Conservation (phyloP, 495 filamentous ascomycete genomes). For the Bacidia gigantensis region DNA sequence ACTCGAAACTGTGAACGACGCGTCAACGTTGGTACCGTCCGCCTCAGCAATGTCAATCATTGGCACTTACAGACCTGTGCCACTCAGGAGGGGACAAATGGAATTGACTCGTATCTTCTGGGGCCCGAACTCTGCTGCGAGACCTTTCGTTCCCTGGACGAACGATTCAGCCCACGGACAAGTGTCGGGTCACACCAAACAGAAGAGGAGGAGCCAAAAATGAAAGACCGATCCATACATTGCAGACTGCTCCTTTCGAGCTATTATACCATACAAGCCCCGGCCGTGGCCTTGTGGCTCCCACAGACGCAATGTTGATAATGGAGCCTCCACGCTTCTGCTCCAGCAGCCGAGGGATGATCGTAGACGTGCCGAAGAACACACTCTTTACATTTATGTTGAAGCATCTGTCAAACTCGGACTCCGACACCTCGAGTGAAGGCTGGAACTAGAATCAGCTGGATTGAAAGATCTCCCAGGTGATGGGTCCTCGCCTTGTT, state of each 20-base stretch:
- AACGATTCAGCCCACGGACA: background rate
- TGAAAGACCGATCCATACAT: slow-evolving; percentile 25
- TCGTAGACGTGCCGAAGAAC: slow-evolving; percentile 37
- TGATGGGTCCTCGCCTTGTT: slow-evolving; percentile 38
- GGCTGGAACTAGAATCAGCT: slow-evolving; percentile 24
- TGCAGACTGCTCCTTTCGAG: slow-evolving; percentile 51
- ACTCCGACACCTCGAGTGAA: slow-evolving; percentile 47
- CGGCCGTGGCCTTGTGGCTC: slow-evolving; percentile 47
- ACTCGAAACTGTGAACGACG: slow-evolving; percentile 30
- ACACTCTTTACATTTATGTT: slow-evolving; percentile 53
- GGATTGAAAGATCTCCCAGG: background rate
- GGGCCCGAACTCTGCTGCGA: slow-evolving; percentile 54
- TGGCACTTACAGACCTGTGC: slow-evolving; percentile 37
- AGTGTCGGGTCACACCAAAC: slow-evolving; percentile 1
- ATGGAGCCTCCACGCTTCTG: slow-evolving; percentile 45
- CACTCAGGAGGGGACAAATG: slow-evolving; percentile 46
- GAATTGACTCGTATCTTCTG: slow-evolving; percentile 53
- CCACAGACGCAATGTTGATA: slow-evolving; percentile 55
- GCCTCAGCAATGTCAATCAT: background rate
- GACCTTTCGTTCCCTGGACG: slow-evolving; percentile 43
- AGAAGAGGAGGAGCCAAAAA: too few species aligned
- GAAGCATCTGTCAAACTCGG: slow-evolving; percentile 53
- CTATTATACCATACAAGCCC: slow-evolving; percentile 60
- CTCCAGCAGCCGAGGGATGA: slow-evolving; percentile 41
- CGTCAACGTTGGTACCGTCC: background rate